Conservation (phyloP, 2,329 filamentous ascomycete species). For the Penicillium freii region DNA sequence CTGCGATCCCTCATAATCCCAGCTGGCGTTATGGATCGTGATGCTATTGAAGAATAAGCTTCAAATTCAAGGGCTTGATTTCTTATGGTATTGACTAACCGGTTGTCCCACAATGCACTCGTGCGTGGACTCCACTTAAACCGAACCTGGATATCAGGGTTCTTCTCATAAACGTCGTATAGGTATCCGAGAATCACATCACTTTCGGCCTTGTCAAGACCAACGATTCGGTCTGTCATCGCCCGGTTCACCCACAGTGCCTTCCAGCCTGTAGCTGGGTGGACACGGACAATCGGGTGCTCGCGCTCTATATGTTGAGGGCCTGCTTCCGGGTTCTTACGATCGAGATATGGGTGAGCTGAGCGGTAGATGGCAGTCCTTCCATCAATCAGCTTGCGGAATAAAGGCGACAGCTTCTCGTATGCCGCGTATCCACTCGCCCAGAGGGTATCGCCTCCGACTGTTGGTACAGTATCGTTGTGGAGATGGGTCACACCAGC, state of each 20-base stretch:
- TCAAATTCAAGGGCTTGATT: background rate
- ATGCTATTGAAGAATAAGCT: constrained; percentile 48
- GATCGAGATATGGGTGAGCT: constrained; percentile 66
- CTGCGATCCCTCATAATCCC: constrained; percentile 67
- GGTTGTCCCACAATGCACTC: constrained; percentile 70
- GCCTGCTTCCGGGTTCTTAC: constrained; percentile 58
- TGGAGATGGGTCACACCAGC: constrained; percentile 69
- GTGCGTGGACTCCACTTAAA: constrained; percentile 69
- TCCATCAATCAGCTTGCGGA: constrained; percentile 69
- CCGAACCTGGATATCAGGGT: constrained; percentile 68
- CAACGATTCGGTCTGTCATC: constrained; percentile 68
- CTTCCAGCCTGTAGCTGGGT: constrained; percentile 74
- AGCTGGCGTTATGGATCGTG: constrained; percentile 71
- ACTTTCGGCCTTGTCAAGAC: constrained; percentile 66
- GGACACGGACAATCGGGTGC: constrained; percentile 67
- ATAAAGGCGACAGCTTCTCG: constrained; percentile 68
- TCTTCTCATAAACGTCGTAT: constrained; percentile 66
- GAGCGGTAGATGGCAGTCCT: constrained; percentile 63
- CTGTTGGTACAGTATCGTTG: constrained; percentile 63
- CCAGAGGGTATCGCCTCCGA: constrained; percentile 72
- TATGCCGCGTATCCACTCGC: constrained; percentile 69
- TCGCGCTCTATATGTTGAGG: constrained; percentile 65
- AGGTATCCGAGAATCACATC: constrained; percentile 66
- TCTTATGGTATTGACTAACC: constrained; percentile 39
- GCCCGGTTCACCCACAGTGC: constrained; percentile 68